Conservation (phyloP, 2,329 filamentous ascomycete species). For the Hymenotorrendiella dingleyae region DNA sequence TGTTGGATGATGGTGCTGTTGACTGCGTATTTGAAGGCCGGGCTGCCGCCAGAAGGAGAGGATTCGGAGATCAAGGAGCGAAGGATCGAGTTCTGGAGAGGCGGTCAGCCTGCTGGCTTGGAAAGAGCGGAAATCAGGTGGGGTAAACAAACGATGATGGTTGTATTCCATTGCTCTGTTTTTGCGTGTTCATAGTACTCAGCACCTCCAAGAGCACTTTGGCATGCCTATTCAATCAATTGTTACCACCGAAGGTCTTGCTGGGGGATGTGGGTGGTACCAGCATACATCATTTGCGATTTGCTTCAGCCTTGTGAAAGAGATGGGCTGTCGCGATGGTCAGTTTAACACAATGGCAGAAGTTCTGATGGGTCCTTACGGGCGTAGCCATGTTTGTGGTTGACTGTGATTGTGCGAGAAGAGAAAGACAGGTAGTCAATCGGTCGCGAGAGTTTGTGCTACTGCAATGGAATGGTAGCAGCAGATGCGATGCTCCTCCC, state of each 20-base stretch:
- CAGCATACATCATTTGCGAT: conserved; percentile 70
- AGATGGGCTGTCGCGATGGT: conserved; percentile 57
- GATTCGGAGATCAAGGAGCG: conserved; percentile 72
- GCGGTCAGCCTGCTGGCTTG: conserved; percentile 8
- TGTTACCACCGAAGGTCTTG: conserved; percentile 15
- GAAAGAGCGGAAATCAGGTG: not conserved
- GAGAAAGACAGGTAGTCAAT: conserved; percentile 1
- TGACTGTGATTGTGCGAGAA: not conserved
- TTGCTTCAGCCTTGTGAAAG: conserved; percentile 72
- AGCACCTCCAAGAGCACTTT: conserved; percentile 64
- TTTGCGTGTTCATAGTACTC: conserved; percentile 82
- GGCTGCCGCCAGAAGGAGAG: conserved; percentile 50
- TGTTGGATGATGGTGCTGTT: conserved; percentile 99
- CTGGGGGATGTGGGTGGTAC: conserved; percentile 4
- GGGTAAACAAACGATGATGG: conserved; percentile 70
- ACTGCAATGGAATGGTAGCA: not conserved
- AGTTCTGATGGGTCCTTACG: conserved; percentile 12
- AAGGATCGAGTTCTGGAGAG: conserved; percentile 65
- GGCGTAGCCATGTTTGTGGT: conserved; percentile 24
- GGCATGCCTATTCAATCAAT: conserved; percentile 70
- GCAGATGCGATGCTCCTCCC: not conserved
- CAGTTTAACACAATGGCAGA: conserved; percentile 3
- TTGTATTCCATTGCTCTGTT: conserved; percentile 83
- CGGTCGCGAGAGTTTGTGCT: conserved; percentile 2
- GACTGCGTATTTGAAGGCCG: conserved; percentile 86